phyloP scores from a whole-genome alignment of 345 rosid species.

The Linum usitatissimum region DNA sequence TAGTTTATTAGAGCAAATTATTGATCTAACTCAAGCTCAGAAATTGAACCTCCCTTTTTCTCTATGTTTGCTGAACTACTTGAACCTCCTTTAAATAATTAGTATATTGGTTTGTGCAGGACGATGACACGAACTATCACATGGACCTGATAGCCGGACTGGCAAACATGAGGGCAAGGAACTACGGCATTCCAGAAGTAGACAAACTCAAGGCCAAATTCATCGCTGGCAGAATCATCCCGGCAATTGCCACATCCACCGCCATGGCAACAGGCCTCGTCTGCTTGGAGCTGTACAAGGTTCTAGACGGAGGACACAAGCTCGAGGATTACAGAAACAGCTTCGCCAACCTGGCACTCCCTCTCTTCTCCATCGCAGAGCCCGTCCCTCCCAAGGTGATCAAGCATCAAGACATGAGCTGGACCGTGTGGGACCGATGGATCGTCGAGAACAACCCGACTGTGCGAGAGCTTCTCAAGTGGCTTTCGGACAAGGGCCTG shows the following conservation, averaged over 20 bases:
- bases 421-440: constrained; percentile 99
- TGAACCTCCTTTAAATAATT: background rate
- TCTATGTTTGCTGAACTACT: background rate
- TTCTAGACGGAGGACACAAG: constrained; percentile 59
- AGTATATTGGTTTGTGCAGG: constrained; percentile 34
- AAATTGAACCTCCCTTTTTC: too few relatives aligned
- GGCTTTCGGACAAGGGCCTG: constrained; percentile 72
- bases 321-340: constrained; percentile 92
- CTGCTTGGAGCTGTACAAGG: constrained; percentile 94
- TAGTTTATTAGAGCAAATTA: too few relatives aligned
- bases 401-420: constrained; percentile 70
- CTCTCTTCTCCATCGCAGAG: constrained; percentile 91
- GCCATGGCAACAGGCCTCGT: constrained; percentile 98
- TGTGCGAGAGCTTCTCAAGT: constrained; percentile 54
- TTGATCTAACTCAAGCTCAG: too few relatives aligned
- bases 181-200: constrained; percentile 89
- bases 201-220: constrained; percentile 98
- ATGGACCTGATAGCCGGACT: constrained; percentile 96
- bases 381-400: constrained; percentile 89
- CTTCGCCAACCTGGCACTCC: constrained; percentile 89
- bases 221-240: constrained; percentile 97
- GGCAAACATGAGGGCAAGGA: constrained; percentile 99
- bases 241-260: constrained; percentile 94
- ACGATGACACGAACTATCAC: constrained; percentile 94
- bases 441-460: constrained; percentile 59